Base-by-base conservation (phyloP, 2,329 filamentous ascomycete species). In the Apiospora malaysiana region DNA sequence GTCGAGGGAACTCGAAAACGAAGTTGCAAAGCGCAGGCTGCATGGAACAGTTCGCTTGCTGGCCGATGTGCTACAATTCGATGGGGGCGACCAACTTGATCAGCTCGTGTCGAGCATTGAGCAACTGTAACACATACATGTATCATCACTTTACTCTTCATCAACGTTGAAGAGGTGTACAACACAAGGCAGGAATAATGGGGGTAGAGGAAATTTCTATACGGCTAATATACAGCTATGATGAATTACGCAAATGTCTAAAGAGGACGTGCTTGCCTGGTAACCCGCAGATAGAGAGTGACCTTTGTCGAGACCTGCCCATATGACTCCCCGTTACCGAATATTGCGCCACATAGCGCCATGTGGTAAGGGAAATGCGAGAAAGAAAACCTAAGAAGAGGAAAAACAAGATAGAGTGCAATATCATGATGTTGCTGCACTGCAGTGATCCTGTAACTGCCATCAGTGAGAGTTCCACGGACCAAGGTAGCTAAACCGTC, bases 1-100 rank as follows among this genome's bases (percentile, higher is more conserved):
- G 83, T 97, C 94, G 72, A 85, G 85, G 49, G 91, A 95, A 81
- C 83, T 99, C 81, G 96, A 99, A 82, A 87, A 90, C 69, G 88
- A 91, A 74, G 90, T 94, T 75, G 89, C 85, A 74, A 84, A 84
- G 73, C 90, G 91, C 73, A 88, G 89, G 72, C 79, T 97, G 56
- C 84, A 78, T 66, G 87, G 87, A 0, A 83, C 85, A 1, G 81
- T 80, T 27, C 80, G 77, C 59, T 77, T 86, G 42, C 74, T 90
- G 46, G 74, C 74, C 0, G 81, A 85, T 68, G 80, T 89, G 6
- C 69, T 88, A 8, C 68, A 75, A 10, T 76, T 79, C 21, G 76
- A 75, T 40, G 67, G 67, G 2, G 71, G 78, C 0, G 84, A 85
- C 68, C 83, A 86, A 72, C 77, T 90, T 23, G 86, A 89, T 8